Conservation (phyloP, 148 eudicot species). For the Drosera capensis region DNA sequence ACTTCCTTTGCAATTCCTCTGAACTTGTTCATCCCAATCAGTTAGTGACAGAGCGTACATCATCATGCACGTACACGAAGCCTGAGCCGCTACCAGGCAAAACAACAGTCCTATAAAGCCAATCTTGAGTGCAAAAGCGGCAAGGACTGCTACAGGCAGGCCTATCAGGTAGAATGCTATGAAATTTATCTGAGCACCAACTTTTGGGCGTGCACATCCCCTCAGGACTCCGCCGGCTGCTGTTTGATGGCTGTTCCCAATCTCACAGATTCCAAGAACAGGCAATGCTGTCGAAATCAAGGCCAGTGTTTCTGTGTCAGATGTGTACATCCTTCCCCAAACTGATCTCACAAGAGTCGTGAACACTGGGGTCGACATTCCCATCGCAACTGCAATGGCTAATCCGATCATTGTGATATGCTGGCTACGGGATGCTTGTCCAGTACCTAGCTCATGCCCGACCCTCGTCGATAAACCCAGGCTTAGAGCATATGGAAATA, state of each 20-base stretch:
- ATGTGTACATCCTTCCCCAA: constrained; percentile 72
- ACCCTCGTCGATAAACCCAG: constrained; percentile 58
- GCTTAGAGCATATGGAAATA: constrained; percentile 49
- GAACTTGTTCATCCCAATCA: constrained; percentile 60
- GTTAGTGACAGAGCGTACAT: constrained; percentile 33
- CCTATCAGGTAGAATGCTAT: constrained; percentile 70
- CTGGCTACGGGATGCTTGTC: constrained; percentile 37
- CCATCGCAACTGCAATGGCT: constrained; percentile 17
- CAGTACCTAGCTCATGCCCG: constrained; percentile 74
- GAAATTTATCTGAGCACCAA: constrained; percentile 51
- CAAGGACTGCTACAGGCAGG: constrained; percentile 41
- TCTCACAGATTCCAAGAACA: constrained; percentile 56
- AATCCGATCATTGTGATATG: constrained; percentile 44
- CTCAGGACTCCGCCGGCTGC: constrained; percentile 67
- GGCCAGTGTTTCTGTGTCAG: constrained; percentile 28
- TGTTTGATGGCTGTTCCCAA: constrained; percentile 79
- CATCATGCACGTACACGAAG: constrained; percentile 53
- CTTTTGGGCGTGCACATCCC: constrained; percentile 65
- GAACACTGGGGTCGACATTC: constrained; percentile 29
- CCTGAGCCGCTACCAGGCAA: constrained; percentile 62
- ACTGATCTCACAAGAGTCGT: constrained; percentile 21
- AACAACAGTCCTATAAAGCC: constrained; percentile 73
- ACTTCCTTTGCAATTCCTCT: constrained; percentile 31
- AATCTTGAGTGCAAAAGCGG: constrained; percentile 33
- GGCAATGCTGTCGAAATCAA: constrained; percentile 45